Conservation (phyloP, 208 protist genomes). For the Herpetomonas samuelpessoai region DNA sequence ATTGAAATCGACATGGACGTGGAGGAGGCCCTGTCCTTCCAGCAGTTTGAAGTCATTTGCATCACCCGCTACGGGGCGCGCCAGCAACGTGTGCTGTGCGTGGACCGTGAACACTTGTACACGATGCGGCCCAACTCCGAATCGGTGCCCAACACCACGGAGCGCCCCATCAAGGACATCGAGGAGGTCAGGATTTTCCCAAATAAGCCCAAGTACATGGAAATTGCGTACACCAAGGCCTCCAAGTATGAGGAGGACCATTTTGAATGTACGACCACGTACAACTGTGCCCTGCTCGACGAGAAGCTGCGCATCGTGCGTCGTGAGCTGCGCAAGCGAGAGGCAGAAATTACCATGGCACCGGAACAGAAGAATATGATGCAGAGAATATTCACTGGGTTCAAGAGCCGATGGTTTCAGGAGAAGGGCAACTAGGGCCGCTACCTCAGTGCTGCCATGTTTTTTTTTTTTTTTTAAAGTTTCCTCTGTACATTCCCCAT, state of each 20-base stretch:
- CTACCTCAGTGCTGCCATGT: background rate
- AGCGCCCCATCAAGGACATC: slow-evolving; percentile 74
- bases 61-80: slow-evolving; percentile 77
- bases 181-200: slow-evolving; percentile 62
- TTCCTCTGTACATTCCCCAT: slow-evolving; percentile 6
- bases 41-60: slow-evolving; percentile 85
- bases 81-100: slow-evolving; percentile 75
- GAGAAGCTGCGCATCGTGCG: slow-evolving; percentile 79
- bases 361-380: slow-evolving; percentile 20
- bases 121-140: slow-evolving; percentile 67
- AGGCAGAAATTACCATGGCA: slow-evolving; percentile 32
- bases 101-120: slow-evolving; percentile 84
- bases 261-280: slow-evolving; percentile 82
- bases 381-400: slow-evolving; percentile 24
- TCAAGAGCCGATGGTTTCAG: background rate
- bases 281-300: slow-evolving; percentile 78
- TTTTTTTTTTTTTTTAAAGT: slow-evolving; percentile 9
- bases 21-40: slow-evolving; percentile 71
- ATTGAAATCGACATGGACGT: slow-evolving; percentile 77
- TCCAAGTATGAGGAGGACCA: slow-evolving; percentile 75
- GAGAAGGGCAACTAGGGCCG: slow-evolving; percentile 1
- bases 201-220: slow-evolving; percentile 80
- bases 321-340: slow-evolving; percentile 68
- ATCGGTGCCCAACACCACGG: slow-evolving; percentile 45
- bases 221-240: slow-evolving; percentile 66